Evolutionary conservation across 306 rosid genomes (phyloP), one percentile per base, ranked within the genome.

Genomic region (Glycine tomentella): DNA sequence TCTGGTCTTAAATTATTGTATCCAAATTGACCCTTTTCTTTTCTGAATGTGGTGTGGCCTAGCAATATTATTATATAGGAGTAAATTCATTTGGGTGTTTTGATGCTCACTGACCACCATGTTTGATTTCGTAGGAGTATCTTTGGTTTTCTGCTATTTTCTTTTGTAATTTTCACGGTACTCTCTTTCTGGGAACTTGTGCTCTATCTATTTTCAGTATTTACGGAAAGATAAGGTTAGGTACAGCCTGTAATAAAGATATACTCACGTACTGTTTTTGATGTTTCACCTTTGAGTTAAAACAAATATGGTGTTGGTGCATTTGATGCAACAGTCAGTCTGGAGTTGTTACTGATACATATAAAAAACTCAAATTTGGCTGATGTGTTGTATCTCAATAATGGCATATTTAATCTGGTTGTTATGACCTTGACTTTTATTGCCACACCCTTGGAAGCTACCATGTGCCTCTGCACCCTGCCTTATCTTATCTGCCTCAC

Each of bases 191-290:
- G 66, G 69, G 70, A 51, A 62, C 76, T 85, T 83, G 83, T 72
- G 68, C 62, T 52, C 74, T 80, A 83, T 70, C 78, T 75, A 80
- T 83, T 71, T 25, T 75, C 78, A 44, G 82, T 70, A 76, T 58
- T 81, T 58, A 76, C 36, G 78, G 72, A 65, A 74, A 79, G 84
- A 81, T 78, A 68, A 67, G 83, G 81, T 82, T 72, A 10, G 83
- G 79, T 80, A 72, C 74, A 80, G 33, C 50, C 52, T 76, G 62
- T 76, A 70, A 76, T 4, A 38, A 38, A 75, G 36, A 77, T 67
- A 49, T 55, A 44, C 69, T 64, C 9, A 40, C 67, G 17, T 55
- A 38, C 44, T 38, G 44, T 80, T 55, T 85, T 65, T 80, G 45
- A 53, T 49, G 76, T 85, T 81, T 70, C 76, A 81, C 82, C 82